Evolutionary conservation across 495 filamentous ascomycete species (phyloP).

Genomic region (Daldinia concentrica): DNA sequence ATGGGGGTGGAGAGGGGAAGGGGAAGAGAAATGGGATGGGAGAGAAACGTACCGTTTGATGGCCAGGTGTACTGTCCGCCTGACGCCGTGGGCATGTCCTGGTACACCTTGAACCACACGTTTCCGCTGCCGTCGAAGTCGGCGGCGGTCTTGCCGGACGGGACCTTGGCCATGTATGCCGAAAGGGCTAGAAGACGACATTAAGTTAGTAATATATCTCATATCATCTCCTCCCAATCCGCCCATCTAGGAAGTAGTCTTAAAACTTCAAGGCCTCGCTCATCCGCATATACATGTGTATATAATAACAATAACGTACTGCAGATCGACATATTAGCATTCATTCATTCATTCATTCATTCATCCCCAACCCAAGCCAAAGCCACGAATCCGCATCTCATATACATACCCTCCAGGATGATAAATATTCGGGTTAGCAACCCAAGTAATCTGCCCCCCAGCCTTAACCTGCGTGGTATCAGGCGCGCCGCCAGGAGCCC

Average conservation of each 20-base stretch:
- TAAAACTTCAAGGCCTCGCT: neutral
- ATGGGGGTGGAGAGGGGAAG: neutral
- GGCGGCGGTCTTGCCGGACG: slow-evolving; percentile 54
- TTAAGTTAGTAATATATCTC: slow-evolving; percentile 9
- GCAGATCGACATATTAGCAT: slow-evolving; percentile 5
- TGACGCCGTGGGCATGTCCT: slow-evolving; percentile 53
- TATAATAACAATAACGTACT: slow-evolving; percentile 22
- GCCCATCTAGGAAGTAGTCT: neutral
- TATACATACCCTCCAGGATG: slow-evolving; percentile 53
- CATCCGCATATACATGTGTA: neutral
- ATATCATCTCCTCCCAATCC: neutral
- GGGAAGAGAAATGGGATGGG: neutral
- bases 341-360: too few species aligned
- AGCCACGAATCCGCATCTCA: neutral
- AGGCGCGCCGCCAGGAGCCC: slow-evolving; percentile 50
- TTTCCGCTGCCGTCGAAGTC: slow-evolving; percentile 59
- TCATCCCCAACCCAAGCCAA: neutral
- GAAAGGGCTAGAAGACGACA: slow-evolving; percentile 48
- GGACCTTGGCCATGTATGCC: slow-evolving; percentile 65
- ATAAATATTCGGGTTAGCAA: slow-evolving; percentile 55
- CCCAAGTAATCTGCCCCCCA: slow-evolving; percentile 56
- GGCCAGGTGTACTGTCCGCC: slow-evolving; percentile 56
- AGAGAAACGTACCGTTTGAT: slow-evolving; percentile 48
- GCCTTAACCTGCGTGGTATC: slow-evolving; percentile 56
- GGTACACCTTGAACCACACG: slow-evolving; percentile 65